Evolutionary conservation across 306 rosid genomes (phyloP).

Genomic region (Coriaria nepalensis): DNA sequence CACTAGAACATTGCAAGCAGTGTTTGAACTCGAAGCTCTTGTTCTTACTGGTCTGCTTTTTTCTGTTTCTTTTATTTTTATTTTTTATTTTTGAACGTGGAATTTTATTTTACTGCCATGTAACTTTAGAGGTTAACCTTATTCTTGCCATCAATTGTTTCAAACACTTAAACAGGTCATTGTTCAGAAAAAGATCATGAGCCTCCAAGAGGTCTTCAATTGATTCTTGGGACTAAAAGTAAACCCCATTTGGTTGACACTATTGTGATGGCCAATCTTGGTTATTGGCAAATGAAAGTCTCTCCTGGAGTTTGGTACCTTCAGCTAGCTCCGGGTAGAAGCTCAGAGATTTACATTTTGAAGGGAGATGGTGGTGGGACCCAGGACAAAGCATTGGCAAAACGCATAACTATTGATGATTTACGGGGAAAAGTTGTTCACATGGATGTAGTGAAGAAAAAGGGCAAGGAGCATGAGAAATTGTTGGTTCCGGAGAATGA

Average conservation of each 20-base stretch:
- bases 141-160: conserved; percentile 8
- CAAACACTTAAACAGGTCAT: conserved; percentile 52
- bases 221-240: conserved; percentile 85
- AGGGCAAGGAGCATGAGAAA: conserved; percentile 82
- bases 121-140: conserved; percentile 3
- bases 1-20: conserved; percentile 82
- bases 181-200: conserved; percentile 93
- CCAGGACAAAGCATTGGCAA: conserved; percentile 45
- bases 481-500: conserved; percentile 52
- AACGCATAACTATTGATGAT: conserved; percentile 66
- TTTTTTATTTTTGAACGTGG: not conserved
- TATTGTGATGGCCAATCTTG: conserved; percentile 97
- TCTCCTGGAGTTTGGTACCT: conserved; percentile 98
- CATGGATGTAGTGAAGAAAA: conserved; percentile 77
- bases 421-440: conserved; percentile 91
- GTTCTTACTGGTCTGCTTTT: conserved; percentile 72
- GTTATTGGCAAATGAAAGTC: conserved; percentile 99
- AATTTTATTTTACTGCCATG: conserved; percentile 4
- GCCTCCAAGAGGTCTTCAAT: conserved; percentile 91
- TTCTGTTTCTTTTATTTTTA: not conserved
- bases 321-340: conserved; percentile 98
- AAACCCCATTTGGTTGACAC: conserved; percentile 89
- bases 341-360: conserved; percentile 79
- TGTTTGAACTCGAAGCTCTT: conserved; percentile 96
- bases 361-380: conserved; percentile 50